A percentile compares a stretch with the other conserved stretches of the same genome.
Evolutionary conservation across 352 stramenopile genomes (phyloP).

Genomic region (Plasmopara halstedii): DNA sequence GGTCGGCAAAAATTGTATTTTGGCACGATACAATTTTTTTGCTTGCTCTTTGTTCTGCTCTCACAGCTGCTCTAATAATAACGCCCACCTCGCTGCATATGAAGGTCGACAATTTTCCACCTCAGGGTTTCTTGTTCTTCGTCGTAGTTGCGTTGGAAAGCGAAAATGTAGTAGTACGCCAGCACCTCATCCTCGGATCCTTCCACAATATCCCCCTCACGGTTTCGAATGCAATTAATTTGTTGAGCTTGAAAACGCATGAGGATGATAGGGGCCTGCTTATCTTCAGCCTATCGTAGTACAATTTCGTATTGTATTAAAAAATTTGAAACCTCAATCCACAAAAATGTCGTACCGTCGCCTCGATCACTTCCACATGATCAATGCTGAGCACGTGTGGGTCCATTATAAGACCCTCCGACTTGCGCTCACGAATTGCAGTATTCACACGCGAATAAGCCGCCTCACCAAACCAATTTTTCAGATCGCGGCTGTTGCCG

Average conservation of each 20-base stretch:
- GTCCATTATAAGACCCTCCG: conserved; percentile 90
- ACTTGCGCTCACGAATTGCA: conserved; percentile 92
- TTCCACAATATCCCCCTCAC: conserved; percentile 94
- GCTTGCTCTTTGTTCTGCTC: too few relatives aligned
- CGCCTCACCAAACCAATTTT: conserved; percentile 94
- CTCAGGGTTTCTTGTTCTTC: conserved; percentile 84
- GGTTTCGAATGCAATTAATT: conserved; percentile 98
- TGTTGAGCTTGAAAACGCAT: conserved; percentile 98
- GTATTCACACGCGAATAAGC: conserved; percentile 93
- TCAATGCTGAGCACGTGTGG: conserved; percentile 95
- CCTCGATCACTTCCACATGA: conserved; percentile 95
- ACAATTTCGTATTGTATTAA: conserved; percentile 2
- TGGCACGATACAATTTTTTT: too few relatives aligned
- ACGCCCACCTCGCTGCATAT: conserved; percentile 70
- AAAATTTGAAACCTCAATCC: conserved; percentile 2
- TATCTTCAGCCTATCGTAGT: conserved; percentile 65
- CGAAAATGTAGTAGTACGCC: conserved; percentile 97
- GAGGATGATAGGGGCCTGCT: conserved; percentile 92
- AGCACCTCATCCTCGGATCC: conserved; percentile 95
- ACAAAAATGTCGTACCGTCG: conserved; percentile 38
- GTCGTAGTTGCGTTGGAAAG: conserved; percentile 96
- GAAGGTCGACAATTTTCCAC: conserved; percentile 84
- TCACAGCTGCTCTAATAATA: conserved; percentile 79
- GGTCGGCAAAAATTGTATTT: too few relatives aligned
- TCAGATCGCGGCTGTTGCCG: conserved; percentile 92